Base-by-base conservation (phyloP, 306 rosid species). In the Begonia loranthoides region DNA sequence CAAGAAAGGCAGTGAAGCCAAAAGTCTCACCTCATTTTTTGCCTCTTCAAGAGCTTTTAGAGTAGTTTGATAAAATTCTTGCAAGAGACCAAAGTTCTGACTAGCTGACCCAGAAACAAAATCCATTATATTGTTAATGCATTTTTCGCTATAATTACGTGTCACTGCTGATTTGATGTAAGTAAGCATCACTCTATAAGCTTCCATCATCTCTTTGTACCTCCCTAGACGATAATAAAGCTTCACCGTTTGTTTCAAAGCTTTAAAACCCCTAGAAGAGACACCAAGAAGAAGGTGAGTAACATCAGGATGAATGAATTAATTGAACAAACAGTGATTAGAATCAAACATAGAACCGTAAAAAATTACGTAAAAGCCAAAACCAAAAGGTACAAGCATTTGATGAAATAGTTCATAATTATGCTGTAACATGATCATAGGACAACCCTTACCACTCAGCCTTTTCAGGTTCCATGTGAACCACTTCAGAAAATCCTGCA, bases 81-180 rank as follows among this genome's bases (percentile, higher is more conserved):
- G 95, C 73, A 90, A 73, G 61, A 90, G 95, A 54, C 85, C 75
- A 50, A 80, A 82, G 68, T 83, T 85, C 79, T 85, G 95, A 72
- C 95, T 82, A 17, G 97, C 95, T 61, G 97, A 90, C 33, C 97
- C 95, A 21, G 97, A 90, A 24, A 90, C 95, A 62, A 77, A 90
- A 65, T 90, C 97, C 97, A 90, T 90, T 59, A 90, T 82, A 63
- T 87, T 90, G 74, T 90, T 90, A 70, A 90, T 85, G 68, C 97
- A 90, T 67, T 90, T 90, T 69, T 90, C 97, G 66, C 97, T 90
- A 57, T 79, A 90, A 57, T 82, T 90, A 46, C 95, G 77, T 15
- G 97, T 90, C 66, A 85, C 97, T 3, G 95, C 94, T 33, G 97
- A 90, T 66, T 80, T 90, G 61, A 90, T 85, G 73, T 90, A 90